These are phyloP conservation scores for Pseudogymnoascus pannorum DNA, from an alignment of 2,329 filamentous ascomycete species.

Conservation along the genomic window DNA sequence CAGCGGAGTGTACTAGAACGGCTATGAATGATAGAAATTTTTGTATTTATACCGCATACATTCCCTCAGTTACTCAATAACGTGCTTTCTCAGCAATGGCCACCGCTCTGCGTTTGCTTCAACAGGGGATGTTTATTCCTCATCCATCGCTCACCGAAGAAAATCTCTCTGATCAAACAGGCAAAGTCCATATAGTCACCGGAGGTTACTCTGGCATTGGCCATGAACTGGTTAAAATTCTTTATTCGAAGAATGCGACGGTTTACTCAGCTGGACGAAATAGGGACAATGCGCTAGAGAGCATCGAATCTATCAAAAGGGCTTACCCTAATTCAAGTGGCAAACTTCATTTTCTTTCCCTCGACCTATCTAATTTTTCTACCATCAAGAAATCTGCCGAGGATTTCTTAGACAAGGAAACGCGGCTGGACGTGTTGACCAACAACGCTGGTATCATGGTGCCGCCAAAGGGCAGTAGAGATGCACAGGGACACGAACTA, in stretches of 20 bases:
- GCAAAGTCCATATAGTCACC: constrained; percentile 42
- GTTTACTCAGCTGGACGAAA: constrained; percentile 46
- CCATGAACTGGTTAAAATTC: constrained; percentile 42
- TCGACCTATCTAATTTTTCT: constrained; percentile 29
- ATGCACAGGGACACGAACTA: constrained; percentile 14
- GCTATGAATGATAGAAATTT: background rate
- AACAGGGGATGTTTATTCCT: constrained; percentile 21
- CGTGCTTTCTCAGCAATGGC: background rate
- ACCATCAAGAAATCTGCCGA: constrained; percentile 21
- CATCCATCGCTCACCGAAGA: constrained; percentile 33
- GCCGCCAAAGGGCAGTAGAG: constrained; percentile 13
- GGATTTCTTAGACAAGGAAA: constrained; percentile 17
- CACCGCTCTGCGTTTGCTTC: background rate
- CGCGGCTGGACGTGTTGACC: constrained; percentile 21
- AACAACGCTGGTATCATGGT: constrained; percentile 24
- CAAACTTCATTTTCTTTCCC: constrained; percentile 30
- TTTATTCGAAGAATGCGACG: constrained; percentile 45
- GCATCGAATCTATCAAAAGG: constrained; percentile 33
- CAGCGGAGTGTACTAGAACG: background rate
- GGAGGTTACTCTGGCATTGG: constrained; percentile 37
- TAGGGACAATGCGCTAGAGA: constrained; percentile 30
- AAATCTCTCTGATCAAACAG: constrained; percentile 32
- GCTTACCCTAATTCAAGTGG: constrained; percentile 28
- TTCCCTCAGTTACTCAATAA: background rate
- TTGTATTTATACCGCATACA: background rate